Conservation (phyloP, 73 alveolate species). For the Paramecium caudatum region DNA sequence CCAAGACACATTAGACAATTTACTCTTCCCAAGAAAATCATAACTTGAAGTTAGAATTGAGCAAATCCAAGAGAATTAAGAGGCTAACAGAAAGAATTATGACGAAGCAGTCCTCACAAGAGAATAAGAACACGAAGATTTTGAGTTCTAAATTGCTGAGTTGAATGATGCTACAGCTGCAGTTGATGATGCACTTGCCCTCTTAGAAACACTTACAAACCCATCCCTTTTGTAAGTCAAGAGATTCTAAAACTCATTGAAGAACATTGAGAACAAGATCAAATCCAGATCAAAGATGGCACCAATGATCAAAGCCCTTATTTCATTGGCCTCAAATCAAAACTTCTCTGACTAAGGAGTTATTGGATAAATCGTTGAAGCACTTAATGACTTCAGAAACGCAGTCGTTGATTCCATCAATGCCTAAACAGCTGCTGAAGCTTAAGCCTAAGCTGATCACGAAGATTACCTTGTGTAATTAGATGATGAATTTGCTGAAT, state of each 20-base stretch:
- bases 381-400: slow-evolving; percentile 65
- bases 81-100: slow-evolving; percentile 50
- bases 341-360: slow-evolving; percentile 52
- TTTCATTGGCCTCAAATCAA: slow-evolving; percentile 59
- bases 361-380: slow-evolving; percentile 60
- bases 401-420: slow-evolving; percentile 53
- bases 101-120: slow-evolving; percentile 50
- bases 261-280: slow-evolving; percentile 52
- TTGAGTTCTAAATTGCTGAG: slow-evolving; percentile 53
- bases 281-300: slow-evolving; percentile 69
- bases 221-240: slow-evolving; percentile 60
- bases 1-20: slow-evolving; percentile 61
- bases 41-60: slow-evolving; percentile 40
- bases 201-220: slow-evolving; percentile 44
- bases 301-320: slow-evolving; percentile 64
- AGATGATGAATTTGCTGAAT: slow-evolving; percentile 68
- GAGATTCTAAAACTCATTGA: slow-evolving; percentile 66
- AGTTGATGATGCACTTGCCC: slow-evolving; percentile 62
- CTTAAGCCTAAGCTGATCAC: slow-evolving; percentile 52
- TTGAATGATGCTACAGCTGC: slow-evolving; percentile 66
- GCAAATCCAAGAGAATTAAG: slow-evolving; percentile 36
- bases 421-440: slow-evolving; percentile 57
- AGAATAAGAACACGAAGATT: slow-evolving; percentile 66
- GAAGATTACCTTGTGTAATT: slow-evolving; percentile 50
- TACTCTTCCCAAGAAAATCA: slow-evolving; percentile 70